Evolutionary conservation across 805 yeast genomes (phyloP).

Genomic region (Ogataea ganodermae): DNA sequence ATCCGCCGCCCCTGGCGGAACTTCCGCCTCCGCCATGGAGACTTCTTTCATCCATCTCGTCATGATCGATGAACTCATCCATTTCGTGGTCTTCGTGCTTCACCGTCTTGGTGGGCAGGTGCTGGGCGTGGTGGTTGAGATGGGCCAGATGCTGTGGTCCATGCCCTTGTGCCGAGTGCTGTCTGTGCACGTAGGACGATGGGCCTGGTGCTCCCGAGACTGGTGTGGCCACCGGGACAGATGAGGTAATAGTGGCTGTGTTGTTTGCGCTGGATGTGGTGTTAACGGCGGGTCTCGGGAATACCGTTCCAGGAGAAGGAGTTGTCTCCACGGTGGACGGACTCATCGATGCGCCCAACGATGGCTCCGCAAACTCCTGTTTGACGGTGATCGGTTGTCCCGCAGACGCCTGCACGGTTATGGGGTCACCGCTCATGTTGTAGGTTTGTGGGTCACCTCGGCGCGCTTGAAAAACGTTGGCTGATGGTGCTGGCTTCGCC

Average conservation of each 20-base stretch:
- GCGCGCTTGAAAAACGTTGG: neutral
- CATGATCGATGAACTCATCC: neutral
- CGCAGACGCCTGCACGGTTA: neutral
- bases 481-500: neutral
- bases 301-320: conserved; percentile 1
- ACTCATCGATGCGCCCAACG: neutral
- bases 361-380: neutral
- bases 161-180: conserved; percentile 26
- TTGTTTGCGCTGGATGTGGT: neutral
- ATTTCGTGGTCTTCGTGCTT: conserved; percentile 7
- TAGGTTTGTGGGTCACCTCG: neutral
- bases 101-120: conserved; percentile 10
- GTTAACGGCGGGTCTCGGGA: conserved; percentile 1
- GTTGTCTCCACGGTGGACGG: conserved; percentile 4
- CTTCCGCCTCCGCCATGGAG: neutral
- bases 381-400: neutral
- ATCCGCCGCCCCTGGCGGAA: neutral
- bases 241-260: neutral
- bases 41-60: neutral
- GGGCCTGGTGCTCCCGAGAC: neutral
- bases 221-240: neutral
- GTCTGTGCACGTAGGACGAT: conserved; percentile 26
- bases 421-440: conserved; percentile 1
- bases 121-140: conserved; percentile 17
- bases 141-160: conserved; percentile 24